These are phyloP conservation scores for Wolfiporia cocos DNA, from an alignment of 1,284 basidiomycete species.

Conservation along the genomic window DNA sequence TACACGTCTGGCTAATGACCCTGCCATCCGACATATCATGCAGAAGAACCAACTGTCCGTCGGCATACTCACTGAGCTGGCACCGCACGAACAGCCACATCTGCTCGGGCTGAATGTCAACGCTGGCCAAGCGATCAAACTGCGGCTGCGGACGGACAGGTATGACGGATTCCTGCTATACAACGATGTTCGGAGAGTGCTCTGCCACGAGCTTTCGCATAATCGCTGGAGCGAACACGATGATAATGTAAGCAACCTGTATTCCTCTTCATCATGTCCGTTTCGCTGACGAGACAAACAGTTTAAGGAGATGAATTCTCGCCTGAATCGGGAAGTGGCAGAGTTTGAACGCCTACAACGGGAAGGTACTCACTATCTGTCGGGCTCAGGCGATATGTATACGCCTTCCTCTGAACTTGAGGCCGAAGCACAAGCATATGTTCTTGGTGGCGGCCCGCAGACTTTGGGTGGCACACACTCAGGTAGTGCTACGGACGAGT, in stretches of 20 bases:
- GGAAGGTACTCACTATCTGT: constrained; percentile 50
- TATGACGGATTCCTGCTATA: constrained; percentile 71
- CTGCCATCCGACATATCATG: constrained; percentile 67
- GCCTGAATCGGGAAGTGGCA: constrained; percentile 65
- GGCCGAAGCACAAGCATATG: constrained; percentile 40
- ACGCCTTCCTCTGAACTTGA: constrained; percentile 49
- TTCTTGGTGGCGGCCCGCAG: constrained; percentile 38
- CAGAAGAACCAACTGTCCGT: constrained; percentile 58
- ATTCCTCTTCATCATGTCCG: neutral
- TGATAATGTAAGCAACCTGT: constrained; percentile 48
- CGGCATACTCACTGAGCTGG: constrained; percentile 64
- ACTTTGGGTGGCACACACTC: constrained; percentile 22
- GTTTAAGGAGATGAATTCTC: constrained; percentile 76
- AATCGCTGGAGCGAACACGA: constrained; percentile 70
- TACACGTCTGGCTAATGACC: constrained; percentile 55
- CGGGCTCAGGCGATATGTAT: constrained; percentile 36
- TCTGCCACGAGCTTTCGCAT: constrained; percentile 75
- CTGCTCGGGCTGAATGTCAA: constrained; percentile 69
- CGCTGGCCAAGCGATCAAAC: constrained; percentile 54
- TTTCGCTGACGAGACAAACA: constrained; percentile 15
- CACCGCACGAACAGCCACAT: constrained; percentile 67
- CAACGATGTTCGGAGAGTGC: constrained; percentile 54
- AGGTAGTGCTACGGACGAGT: constrained; percentile 28
- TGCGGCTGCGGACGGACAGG: constrained; percentile 60
- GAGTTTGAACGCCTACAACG: constrained; percentile 53